Conservation (phyloP, 495 filamentous ascomycete species). For the Aspergillus indologenus region DNA sequence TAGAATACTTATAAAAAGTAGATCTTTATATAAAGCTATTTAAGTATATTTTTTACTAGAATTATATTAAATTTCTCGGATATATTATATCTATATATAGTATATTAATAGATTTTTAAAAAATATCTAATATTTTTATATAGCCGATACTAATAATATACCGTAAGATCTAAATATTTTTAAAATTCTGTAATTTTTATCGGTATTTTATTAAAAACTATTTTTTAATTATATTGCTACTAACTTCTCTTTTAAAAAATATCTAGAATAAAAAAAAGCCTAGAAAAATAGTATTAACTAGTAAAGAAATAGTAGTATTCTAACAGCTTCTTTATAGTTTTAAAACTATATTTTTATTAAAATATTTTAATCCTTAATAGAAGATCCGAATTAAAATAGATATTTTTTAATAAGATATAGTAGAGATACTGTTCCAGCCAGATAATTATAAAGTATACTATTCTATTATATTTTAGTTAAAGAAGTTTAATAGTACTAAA, state of each 20-base stretch:
- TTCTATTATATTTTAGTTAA: not conserved
- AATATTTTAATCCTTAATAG: not conserved
- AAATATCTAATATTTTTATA: not conserved
- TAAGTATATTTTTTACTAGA: not conserved
- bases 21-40: not conserved
- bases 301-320: conserved; percentile 1
- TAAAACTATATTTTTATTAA: not conserved
- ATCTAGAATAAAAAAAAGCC: not conserved
- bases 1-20: conserved; percentile 1
- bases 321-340: not conserved
- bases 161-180: not conserved
- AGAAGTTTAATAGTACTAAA: not conserved
- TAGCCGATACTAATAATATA: not conserved
- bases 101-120: not conserved
- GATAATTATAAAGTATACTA: conserved; percentile 2
- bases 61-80: not conserved
- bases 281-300: not conserved
- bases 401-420: not conserved
- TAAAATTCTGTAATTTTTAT: not conserved
- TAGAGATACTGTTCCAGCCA: not conserved
- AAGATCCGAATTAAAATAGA: not conserved
- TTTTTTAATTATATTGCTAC: conserved; percentile 7
- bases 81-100: not conserved
- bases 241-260: not conserved
- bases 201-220: not conserved